Evolutionary conservation across 495 filamentous ascomycete genomes (phyloP).

Genomic region (Podospora anserina): DNA sequence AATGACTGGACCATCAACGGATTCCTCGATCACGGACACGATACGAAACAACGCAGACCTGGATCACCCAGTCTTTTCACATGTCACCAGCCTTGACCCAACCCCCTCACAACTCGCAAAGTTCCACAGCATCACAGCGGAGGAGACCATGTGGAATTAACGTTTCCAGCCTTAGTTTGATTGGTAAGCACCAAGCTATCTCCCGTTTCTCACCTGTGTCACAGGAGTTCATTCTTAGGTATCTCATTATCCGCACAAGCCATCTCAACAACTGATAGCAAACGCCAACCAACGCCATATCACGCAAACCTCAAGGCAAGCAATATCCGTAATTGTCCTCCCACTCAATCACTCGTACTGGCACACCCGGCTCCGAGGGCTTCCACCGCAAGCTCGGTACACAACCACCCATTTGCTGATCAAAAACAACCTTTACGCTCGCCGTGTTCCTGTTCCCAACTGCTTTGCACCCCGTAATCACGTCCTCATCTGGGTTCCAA

Average conservation of each 20-base stretch:
- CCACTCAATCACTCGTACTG: constrained; percentile 61
- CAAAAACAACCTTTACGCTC: constrained; percentile 36
- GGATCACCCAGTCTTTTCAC: background rate
- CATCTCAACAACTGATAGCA: background rate
- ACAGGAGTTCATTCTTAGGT: background rate
- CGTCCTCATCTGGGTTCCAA: constrained; percentile 45
- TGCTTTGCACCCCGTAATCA: constrained; percentile 30
- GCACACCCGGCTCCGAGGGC: constrained; percentile 33
- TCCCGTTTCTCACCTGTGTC: background rate
- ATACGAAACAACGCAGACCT: background rate
- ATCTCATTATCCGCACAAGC: background rate
- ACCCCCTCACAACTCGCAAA: background rate
- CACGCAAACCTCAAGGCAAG: constrained; percentile 61
- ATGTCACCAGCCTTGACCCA: background rate
- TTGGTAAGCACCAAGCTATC: background rate
- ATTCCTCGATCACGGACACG: background rate
- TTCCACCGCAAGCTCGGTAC: constrained; percentile 50
- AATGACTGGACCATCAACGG: background rate
- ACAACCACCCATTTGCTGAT: constrained; percentile 41
- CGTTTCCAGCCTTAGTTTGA: background rate
- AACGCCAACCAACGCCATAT: background rate
- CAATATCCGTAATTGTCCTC: constrained; percentile 81
- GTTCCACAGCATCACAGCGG: background rate
- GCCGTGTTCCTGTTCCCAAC: constrained; percentile 40
- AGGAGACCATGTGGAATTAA: background rate